Base-by-base conservation (phyloP, 2,329 filamentous ascomycete genomes). In the Botrytis fabae region DNA sequence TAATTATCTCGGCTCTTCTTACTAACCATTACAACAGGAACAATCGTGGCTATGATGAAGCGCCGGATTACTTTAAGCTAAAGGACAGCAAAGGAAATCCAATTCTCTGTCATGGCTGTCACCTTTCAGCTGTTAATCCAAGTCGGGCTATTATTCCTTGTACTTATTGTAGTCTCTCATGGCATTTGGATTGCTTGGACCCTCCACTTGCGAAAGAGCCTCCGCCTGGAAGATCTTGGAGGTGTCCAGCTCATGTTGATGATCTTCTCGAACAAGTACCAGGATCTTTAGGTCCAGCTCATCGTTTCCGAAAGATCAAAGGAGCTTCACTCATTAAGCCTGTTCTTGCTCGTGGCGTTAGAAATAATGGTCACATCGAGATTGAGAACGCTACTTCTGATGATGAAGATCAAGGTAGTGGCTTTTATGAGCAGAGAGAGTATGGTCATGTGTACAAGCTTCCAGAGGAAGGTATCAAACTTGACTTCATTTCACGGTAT, bases 121-220 rank as follows among this genome's bases (percentile, higher is more conserved):
- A 92, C 76, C 86, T 87, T 78, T 87, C 91, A 42, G 88, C 91
- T 63, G 84, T 88, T 71, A 84, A 84, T 75, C 87, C 87, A 78
- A 75, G 79, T 75, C 89, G 92, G 40, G 89, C 91, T 77, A 94
- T 98, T 78, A 92, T 98, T 77, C 90, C 92, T 63, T 99, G 95
- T 84, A 94, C 94, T 82, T 89, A 88, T 79, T 99, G 95, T 82
- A 86, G 89, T 20, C 87, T 93, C 48, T 88, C 91, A 80, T 99
- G 95, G 92, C 96, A 99, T 83, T 85, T 97, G 69, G 95, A 98
- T 82, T 99, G 96, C 82, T 85, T 97, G 25, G 91, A 97, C 80
- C 93, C 94, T 42, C 95, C 95, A 48, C 84, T 95, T 79, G 90
- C 94, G 48, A 90, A 92, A 72, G 92, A 94, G 57, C 95, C 95